Conservation (phyloP, 2,329 filamentous ascomycete species). For the Beauveria sp. region DNA sequence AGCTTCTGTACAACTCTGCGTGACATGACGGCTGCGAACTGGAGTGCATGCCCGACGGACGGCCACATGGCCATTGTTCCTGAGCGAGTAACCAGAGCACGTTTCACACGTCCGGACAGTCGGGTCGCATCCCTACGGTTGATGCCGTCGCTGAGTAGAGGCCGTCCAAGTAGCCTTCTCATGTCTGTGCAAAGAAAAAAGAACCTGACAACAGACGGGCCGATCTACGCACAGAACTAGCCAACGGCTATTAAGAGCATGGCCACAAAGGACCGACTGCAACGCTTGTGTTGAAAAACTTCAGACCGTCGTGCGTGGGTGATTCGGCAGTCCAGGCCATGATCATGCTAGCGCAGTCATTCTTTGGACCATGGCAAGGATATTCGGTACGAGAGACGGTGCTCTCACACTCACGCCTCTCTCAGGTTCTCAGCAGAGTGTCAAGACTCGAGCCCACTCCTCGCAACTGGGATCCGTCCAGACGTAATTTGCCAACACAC, state of each 20-base stretch:
- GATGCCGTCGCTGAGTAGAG: neutral
- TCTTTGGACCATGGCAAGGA: neutral
- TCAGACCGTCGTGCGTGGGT: neutral
- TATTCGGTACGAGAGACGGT: neutral
- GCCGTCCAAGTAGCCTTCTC: neutral
- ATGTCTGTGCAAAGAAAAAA: neutral
- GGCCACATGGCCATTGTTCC: neutral
- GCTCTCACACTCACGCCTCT: no score
- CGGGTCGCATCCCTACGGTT: neutral
- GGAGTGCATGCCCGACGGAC: neutral
- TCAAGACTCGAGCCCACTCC: neutral
- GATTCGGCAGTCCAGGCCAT: neutral
- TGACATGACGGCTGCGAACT: neutral
- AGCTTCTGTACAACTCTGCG: neutral
- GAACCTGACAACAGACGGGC: neutral
- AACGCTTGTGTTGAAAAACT: neutral
- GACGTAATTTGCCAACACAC: slow-evolving; percentile 1
- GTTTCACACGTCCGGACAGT: neutral
- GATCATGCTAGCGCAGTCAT: neutral
- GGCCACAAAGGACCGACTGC: no score
- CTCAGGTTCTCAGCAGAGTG: neutral
- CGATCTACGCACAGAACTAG: neutral
- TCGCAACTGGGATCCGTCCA: neutral
- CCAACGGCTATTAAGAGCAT: neutral
- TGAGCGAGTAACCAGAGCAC: neutral